Base-by-base conservation (phyloP, 2,329 filamentous ascomycete genomes). In the Aulographum hederae region DNA sequence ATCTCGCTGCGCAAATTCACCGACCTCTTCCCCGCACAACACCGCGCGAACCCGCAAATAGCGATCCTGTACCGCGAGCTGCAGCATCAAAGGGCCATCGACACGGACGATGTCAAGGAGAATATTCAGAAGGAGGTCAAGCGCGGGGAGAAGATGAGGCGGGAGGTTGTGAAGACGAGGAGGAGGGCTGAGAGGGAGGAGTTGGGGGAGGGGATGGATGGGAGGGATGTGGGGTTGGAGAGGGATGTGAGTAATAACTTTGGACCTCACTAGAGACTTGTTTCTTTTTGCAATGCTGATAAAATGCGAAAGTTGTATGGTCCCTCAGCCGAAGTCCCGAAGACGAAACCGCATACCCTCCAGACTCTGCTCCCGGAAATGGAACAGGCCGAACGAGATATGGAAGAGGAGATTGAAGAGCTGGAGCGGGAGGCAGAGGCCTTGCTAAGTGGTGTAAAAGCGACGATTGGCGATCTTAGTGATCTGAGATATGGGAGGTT, bases 401-500 rank as follows among this genome's bases (percentile, higher is more conserved):
- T 92, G 18, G 69, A 84, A 44, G 61, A 61, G 14, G 76, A 89
- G 45, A 69, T 86, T 34, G 57, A 62, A 35, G 60, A 57, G 25
- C 58, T 85, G 4, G 68, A 80, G 41, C 57, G 65, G 20, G 75
- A 86, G 41, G 70, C 77, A 32, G 60, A 62, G 1, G 48, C 50
- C 2, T 55, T 82, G 3, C 51, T 78, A 4, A 58, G 65, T 3
- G 66, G 69, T 8, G 65, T 89, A 32, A 64, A 65, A 39, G 63
- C 70, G 34, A 74, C 66, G 0, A 66, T 89, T 12, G 76, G 76
- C 19, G 70, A 68, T 30, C 57, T 93, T 48, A 91, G 81, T 51
- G 80, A 91, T 52, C 61, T 92, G 34, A 72, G 79, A 28, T 86
- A 89, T 45, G 82, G 84, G 23, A 73, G 73, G 34, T 66, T 89